Base-by-base conservation (phyloP, 73 alveolate genomes). In the Durusdinium trenchii region DNA sequence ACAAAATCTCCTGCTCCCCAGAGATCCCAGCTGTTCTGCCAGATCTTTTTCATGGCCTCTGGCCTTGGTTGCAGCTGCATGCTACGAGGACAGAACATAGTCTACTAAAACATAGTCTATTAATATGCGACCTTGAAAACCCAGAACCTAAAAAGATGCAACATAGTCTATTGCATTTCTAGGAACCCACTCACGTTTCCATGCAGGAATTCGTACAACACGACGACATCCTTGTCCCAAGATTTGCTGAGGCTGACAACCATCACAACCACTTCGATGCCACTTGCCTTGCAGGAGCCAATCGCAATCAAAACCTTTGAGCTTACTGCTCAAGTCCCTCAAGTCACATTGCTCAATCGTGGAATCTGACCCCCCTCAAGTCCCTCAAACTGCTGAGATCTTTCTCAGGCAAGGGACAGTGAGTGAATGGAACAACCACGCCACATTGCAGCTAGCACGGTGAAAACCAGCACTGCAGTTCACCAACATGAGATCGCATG, bases 391-490 rank as follows among this genome's bases (percentile, higher is more conserved):
- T n/a, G 50, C 16, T 48, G 6, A 35, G 2, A 30, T 3, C 6
- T 16, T 4, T 12, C 38, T 30, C 3, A 32, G 82, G 38, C 50
- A n/a, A 69, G 82, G 6, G 30, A 26, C 82, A 16, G 6, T 3
- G 12, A 69, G 20, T 6, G 6, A 6, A 3, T 46, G 28, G 6
- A n/a, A 16, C 16, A 69, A 10, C 82, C 47, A n/a, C 50, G 82
- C 82, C 32, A 26, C 82, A 3, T 3, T 30, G 50, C 47, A 20
- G 7, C 51, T 46, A 10, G 82, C 82, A 6, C 82, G 82, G 38
- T 69, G 82, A 26, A 35, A 69, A 10, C 82, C 82, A 69, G 82
- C 82, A n/a, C 51, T n/a, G 82, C 82, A 69, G 50, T 69, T 69
- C 51, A 69, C 6, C 47, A 69, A 10, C 51, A 69, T 26, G 18